Evolutionary conservation across 2,329 filamentous ascomycete species (phyloP).

Genomic region (Peltaster fructicola): DNA sequence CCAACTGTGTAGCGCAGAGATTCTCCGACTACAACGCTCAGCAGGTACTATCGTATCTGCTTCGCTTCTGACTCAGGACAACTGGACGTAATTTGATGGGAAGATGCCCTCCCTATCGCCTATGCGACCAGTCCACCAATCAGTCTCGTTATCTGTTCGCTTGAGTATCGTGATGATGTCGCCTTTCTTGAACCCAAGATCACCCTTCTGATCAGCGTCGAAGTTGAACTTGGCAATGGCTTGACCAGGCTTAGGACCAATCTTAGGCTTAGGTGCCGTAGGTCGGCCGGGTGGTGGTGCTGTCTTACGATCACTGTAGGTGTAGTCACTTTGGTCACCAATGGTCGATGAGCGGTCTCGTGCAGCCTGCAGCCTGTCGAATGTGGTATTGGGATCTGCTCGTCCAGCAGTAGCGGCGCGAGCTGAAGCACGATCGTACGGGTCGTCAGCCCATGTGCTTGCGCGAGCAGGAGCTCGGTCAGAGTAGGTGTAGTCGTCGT

Average conservation of each 20-base stretch:
- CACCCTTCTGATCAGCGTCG: slow-evolving; percentile 80
- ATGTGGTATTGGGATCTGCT: slow-evolving; percentile 32
- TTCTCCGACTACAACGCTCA: too few species aligned
- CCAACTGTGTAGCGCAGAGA: too few species aligned
- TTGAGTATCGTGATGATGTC: slow-evolving; percentile 91
- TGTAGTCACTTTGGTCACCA: slow-evolving; percentile 31
- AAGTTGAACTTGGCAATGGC: slow-evolving; percentile 87
- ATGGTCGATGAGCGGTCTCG: slow-evolving; percentile 21
- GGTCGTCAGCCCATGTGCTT: slow-evolving; percentile 58
- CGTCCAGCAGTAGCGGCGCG: slow-evolving; percentile 36
- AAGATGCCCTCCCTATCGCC: slow-evolving; percentile 80
- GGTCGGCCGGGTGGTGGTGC: slow-evolving; percentile 52
- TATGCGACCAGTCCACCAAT: slow-evolving; percentile 95
- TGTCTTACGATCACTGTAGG: slow-evolving; percentile 35
- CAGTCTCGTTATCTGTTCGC: slow-evolving; percentile 80
- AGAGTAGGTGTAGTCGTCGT: slow-evolving; percentile 33
- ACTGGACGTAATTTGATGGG: slow-evolving; percentile 32
- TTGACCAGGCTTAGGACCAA: slow-evolving; percentile 52
- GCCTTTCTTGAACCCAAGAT: slow-evolving; percentile 92
- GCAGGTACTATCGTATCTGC: too few species aligned
- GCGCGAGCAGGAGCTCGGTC: slow-evolving; percentile 40
- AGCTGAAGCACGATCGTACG: slow-evolving; percentile 41
- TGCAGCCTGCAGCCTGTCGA: slow-evolving; percentile 25
- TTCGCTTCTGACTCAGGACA: too few species aligned
- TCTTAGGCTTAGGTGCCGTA: slow-evolving; percentile 76